These are phyloP conservation scores for Acer negundo DNA, from an alignment of 345 rosid species.

Conservation along the genomic window DNA sequence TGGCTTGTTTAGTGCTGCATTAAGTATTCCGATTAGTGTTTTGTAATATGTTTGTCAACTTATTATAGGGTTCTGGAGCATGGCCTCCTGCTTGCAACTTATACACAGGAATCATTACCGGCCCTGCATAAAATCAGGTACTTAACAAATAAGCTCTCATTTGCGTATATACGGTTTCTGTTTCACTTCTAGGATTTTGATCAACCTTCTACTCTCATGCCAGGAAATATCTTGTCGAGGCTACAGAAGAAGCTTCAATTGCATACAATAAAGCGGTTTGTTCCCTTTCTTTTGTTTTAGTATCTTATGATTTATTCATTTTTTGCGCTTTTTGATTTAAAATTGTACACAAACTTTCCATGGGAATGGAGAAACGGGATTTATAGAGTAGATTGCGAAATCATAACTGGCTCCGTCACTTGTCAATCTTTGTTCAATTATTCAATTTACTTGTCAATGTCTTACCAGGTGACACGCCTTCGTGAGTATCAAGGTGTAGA, in stretches of 20 bases:
- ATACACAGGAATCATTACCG: conserved; percentile 86
- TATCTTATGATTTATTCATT: background rate
- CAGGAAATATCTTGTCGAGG: conserved; percentile 93
- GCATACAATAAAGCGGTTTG: conserved; percentile 96
- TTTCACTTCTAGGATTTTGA: background rate
- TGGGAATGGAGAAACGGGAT: background rate
- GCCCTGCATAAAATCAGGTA: conserved; percentile 93
- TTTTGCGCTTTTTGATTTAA: background rate
- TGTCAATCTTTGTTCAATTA: background rate
- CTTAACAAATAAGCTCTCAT: background rate
- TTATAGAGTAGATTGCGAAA: background rate
- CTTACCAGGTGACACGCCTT: conserved; percentile 79
- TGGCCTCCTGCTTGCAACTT: conserved; percentile 81
- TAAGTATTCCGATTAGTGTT: background rate
- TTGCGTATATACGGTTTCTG: background rate
- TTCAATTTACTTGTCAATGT: background rate
- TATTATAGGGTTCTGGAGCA: conserved; percentile 77
- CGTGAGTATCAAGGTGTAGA: conserved; percentile 98
- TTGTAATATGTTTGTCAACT: conserved; percentile 6
- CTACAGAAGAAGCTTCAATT: conserved; percentile 92
- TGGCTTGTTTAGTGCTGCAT: background rate
- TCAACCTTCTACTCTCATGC: conserved; percentile 2
- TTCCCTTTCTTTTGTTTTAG: conserved; percentile 19
- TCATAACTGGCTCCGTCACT: no score
- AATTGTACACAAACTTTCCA: background rate